Evolutionary conservation across 768 basidiomycete genomes (phyloP).

Genomic region (Lactifluus rugatus): DNA sequence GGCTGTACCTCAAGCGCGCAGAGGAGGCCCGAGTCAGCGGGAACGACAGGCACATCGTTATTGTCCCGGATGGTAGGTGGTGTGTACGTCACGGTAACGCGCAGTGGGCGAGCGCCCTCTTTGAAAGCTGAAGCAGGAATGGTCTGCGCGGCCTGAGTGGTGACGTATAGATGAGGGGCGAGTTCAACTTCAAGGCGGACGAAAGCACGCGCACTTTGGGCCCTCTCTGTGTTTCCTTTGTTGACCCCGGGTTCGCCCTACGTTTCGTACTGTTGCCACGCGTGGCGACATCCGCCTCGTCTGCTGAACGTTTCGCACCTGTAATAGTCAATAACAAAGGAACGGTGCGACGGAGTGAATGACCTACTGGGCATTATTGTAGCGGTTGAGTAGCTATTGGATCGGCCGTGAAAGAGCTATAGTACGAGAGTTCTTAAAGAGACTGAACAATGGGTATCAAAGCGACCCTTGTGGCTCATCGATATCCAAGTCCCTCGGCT

Average conservation of each 20-base stretch:
- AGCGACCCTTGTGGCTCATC: too few species aligned
- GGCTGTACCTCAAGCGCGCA: constrained; percentile 47
- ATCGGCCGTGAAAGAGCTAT: neutral
- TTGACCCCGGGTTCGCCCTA: neutral
- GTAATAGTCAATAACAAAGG: neutral
- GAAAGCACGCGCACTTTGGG: constrained; percentile 3
- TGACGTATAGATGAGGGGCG: neutral
- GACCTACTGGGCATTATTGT: neutral
- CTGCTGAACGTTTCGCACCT: constrained; percentile 12
- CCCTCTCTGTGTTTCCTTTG: constrained; percentile 3
- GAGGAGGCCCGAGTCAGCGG: constrained; percentile 52
- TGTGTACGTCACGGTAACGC: constrained; percentile 59
- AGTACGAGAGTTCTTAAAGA: too few species aligned
- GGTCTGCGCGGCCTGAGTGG: neutral
- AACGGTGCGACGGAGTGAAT: neutral
- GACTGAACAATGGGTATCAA: too few species aligned
- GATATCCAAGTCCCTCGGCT: too few species aligned
- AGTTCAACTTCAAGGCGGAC: neutral
- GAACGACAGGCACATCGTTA: constrained; percentile 27
- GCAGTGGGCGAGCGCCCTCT: constrained; percentile 56
- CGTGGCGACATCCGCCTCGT: constrained; percentile 7
- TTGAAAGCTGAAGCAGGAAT: constrained; percentile 41
- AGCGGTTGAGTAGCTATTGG: neutral
- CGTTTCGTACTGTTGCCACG: neutral
- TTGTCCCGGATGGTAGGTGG: constrained; percentile 36